phyloP scores from a whole-genome alignment of 179 eudicot species.

The Sideroxylon spinosum region DNA sequence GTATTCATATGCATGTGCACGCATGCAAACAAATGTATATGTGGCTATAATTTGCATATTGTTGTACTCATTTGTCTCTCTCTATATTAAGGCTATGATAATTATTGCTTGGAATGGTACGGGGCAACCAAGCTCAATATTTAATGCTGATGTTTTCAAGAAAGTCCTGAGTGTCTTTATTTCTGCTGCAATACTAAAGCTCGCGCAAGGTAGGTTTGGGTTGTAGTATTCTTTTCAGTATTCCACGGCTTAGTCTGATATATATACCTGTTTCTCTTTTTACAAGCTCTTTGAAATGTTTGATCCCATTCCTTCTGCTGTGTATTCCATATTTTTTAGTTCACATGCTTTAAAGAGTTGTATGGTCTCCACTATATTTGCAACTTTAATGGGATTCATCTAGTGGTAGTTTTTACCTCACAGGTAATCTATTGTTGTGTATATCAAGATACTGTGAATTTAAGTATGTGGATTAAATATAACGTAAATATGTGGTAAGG shows the following conservation, averaged over 20 bases:
- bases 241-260: conserved; percentile 5
- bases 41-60: conserved; percentile 4
- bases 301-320: background rate
- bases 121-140: conserved; percentile 67
- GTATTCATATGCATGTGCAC: background rate
- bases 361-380: background rate
- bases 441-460: background rate
- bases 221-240: conserved; percentile 1
- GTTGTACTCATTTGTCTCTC: conserved; percentile 2
- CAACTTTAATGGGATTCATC: background rate
- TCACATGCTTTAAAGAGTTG: background rate
- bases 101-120: conserved; percentile 96
- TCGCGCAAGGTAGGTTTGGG: conserved; percentile 60
- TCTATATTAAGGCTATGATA: conserved; percentile 76
- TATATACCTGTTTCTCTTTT: background rate
- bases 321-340: background rate
- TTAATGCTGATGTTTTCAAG: conserved; percentile 60
- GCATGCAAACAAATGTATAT: background rate
- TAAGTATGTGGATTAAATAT: background rate
- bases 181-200: conserved; percentile 93
- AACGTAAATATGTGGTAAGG: too few species aligned
- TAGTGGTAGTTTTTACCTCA: background rate
- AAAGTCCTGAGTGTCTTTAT: conserved; percentile 89
- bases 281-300: too few species aligned
- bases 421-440: background rate